Base-by-base conservation (phyloP, 768 basidiomycete genomes). In the Tephrocybe sp. region DNA sequence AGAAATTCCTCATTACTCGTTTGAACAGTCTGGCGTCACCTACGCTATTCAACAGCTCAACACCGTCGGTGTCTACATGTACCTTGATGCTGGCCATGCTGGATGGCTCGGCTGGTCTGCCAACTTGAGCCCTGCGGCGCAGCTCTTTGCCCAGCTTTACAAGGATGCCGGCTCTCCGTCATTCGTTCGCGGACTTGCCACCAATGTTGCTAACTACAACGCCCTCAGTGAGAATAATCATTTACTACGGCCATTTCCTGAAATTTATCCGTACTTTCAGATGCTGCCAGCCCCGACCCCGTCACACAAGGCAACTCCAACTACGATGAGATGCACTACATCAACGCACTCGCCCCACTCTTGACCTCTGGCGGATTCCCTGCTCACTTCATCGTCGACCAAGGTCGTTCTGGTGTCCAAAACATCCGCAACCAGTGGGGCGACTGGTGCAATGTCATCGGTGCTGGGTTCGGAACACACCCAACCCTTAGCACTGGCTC, bases 91-190 rank as follows among this genome's bases (percentile, higher is more conserved):
- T 58, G 80, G 79, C 27, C 79, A 81, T 55, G 79, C 78, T 50
- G 80, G 82, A 45, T 84, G 82, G 83, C 74, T 84, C 51, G 83
- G 83, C 36, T 85, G 83, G 83, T 70, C 80, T 52, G 80, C 82
- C 36, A 84, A 84, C 70, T 64, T 83, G 63, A 46, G 59, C 21
- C 82, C 82, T 46, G 81, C 82, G 42, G 82, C 80, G 25, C 67
- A 74, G 54, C 69, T 83, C 51, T 84, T 82, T 64, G 57, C 67
- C 23, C 60, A 70, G 48, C 66, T 84, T 34, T 82, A 70, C 68
- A 68, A 68, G 56, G 63, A 56, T 54, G 80, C 80, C 47, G 76
- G 79, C 18, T 75, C 73, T 15, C 80, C 81, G n/a, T 51, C 68
- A n/a, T 76, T 75, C 56, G 73, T 84, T 59, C 77, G 80, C 52